Percentiles rank a stretch among this genome's conserved stretches.
Evolutionary conservation across 768 basidiomycete species (phyloP).

Genomic region (Naganishia friedmannii): DNA sequence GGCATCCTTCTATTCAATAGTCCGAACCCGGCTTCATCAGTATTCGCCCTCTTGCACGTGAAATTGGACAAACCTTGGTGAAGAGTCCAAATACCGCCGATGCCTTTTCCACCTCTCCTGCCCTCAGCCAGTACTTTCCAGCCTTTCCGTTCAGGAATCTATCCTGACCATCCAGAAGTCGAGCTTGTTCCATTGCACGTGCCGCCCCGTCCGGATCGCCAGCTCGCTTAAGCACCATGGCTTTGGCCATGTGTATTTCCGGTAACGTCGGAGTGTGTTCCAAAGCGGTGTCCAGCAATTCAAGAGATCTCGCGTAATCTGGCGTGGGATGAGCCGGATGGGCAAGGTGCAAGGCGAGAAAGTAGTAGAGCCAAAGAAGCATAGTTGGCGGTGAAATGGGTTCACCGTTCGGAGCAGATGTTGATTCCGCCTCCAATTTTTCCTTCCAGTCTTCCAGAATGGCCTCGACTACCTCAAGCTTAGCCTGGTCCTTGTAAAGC

Average conservation of each 20-base stretch:
- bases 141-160: slow-evolving; percentile 90
- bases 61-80: slow-evolving; percentile 68
- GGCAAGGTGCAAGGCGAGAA: slow-evolving; percentile 73
- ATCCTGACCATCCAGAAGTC: slow-evolving; percentile 86
- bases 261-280: slow-evolving; percentile 89
- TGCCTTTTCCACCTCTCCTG: slow-evolving; percentile 75
- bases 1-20: slow-evolving; percentile 74
- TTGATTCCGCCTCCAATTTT: slow-evolving; percentile 38
- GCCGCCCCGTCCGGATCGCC: slow-evolving; percentile 78
- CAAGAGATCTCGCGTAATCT: slow-evolving; percentile 40
- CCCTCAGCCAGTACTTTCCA: slow-evolving; percentile 83
- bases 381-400: slow-evolving; percentile 66
- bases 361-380: slow-evolving; percentile 93
- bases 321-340: slow-evolving; percentile 51
- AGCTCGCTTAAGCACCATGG: slow-evolving; percentile 76
- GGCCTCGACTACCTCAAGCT: slow-evolving; percentile 68
- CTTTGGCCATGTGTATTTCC: slow-evolving; percentile 78
- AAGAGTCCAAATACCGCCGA: slow-evolving; percentile 74
- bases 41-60: neutral
- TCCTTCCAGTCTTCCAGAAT: slow-evolving; percentile 62
- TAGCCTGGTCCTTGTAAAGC: slow-evolving; percentile 66
- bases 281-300: slow-evolving; percentile 65
- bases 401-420: slow-evolving; percentile 37
- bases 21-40: neutral
- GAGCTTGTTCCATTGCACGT: slow-evolving; percentile 71